These are phyloP conservation scores for Tilletiopsis washingtonensis DNA, from an alignment of 1,284 basidiomycete species.

Conservation along the genomic window DNA sequence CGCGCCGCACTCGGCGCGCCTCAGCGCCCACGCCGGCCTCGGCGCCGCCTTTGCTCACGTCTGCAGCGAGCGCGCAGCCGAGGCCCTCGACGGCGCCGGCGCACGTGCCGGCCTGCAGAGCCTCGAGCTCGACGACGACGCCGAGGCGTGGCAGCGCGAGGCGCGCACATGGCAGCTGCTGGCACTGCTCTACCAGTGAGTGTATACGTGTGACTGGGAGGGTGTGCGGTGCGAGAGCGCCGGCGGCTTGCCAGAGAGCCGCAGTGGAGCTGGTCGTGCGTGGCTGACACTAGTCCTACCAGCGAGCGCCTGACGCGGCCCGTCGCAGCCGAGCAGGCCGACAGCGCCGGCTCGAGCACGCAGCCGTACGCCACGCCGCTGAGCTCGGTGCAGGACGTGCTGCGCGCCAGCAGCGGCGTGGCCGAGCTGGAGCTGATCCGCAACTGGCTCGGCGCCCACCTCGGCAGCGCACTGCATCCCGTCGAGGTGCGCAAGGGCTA, in stretches of 20 bases:
- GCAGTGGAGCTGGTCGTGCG: not conserved
- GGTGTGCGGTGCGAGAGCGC: too few species aligned
- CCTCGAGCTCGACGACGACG: too few species aligned
- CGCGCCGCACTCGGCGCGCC: too few species aligned
- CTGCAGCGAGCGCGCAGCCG: too few species aligned
- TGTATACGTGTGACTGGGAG: not conserved
- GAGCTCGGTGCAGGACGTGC: conserved; percentile 34
- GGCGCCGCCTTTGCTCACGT: too few species aligned
- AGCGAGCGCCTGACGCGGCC: not conserved
- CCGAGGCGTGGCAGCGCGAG: conserved; percentile 6
- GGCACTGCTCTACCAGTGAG: conserved; percentile 1
- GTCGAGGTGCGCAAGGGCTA: conserved; percentile 46
- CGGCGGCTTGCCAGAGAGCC: conserved; percentile 5
- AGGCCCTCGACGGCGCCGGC: too few species aligned
- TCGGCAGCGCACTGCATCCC: conserved; percentile 11
- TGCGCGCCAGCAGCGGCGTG: conserved; percentile 27
- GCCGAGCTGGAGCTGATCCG: conserved; percentile 42
- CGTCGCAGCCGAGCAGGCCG: not conserved
- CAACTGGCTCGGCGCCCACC: conserved; percentile 30
- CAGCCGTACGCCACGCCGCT: conserved; percentile 42
- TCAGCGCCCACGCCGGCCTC: too few species aligned
- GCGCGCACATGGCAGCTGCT: conserved; percentile 11
- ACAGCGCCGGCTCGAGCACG: not conserved
- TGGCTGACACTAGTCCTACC: not conserved
- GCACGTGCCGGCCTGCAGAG: too few species aligned